A percentile compares a stretch with the other conserved stretches of the same genome.
Evolutionary conservation across 192 early-diverging fungal species (phyloP).

Genomic region (Podila epicladia): DNA sequence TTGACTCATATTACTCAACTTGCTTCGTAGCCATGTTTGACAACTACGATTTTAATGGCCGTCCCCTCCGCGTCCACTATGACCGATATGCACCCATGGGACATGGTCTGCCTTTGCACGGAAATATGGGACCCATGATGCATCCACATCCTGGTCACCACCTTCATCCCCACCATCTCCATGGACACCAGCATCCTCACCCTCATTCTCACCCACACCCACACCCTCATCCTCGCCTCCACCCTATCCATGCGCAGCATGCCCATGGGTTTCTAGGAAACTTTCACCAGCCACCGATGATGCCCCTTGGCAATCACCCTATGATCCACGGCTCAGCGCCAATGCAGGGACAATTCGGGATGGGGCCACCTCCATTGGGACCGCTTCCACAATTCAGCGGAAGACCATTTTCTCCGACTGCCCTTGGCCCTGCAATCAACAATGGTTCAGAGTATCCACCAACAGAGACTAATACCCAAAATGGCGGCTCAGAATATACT

Average conservation of each 20-base stretch:
- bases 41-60: constrained; percentile 60
- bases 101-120: constrained; percentile 34
- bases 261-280: constrained; percentile 24
- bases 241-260: constrained; percentile 27
- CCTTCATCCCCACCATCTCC: constrained; percentile 27
- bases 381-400: constrained; percentile 13
- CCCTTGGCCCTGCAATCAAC: constrained; percentile 7
- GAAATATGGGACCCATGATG: constrained; percentile 39
- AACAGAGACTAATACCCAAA: constrained; percentile 5
- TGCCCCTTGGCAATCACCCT: constrained; percentile 27
- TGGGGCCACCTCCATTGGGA: constrained; percentile 17
- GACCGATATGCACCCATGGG: constrained; percentile 55
- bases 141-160: constrained; percentile 50
- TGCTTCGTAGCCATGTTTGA: constrained; percentile 56
- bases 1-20: no score
- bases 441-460: constrained; percentile 6
- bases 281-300: constrained; percentile 33
- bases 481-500: not conserved
- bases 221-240: constrained; percentile 19
- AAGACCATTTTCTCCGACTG: constrained; percentile 7
- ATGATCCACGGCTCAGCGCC: constrained; percentile 12
- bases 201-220: constrained; percentile 4
- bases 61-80: constrained; percentile 59
- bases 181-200: constrained; percentile 32
- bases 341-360: constrained; percentile 18